A percentile compares a stretch with the other conserved stretches of the same genome.
These are phyloP conservation scores for Pichia cabralensis DNA, from an alignment of 805 yeast species.

Conservation along the genomic window DNA sequence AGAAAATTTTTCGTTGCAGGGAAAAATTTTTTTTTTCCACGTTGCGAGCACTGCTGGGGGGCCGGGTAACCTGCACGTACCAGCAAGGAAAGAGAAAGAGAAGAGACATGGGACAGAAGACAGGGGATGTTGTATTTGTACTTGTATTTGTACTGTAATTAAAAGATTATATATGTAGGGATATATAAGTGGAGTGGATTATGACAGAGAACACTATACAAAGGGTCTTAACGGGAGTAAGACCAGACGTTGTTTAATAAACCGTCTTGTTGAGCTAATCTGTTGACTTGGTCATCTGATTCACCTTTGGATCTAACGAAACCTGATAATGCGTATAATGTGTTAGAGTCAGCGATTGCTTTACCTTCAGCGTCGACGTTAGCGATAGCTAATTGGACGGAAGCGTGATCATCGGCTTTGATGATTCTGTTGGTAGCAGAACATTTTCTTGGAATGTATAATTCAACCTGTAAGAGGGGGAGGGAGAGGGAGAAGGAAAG, in stretches of 20 bases:
- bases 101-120: no score
- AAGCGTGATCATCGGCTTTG: constrained; percentile 99
- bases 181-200: no score
- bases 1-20: no score
- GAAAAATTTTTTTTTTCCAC: no score
- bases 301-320: constrained; percentile 98
- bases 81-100: no score
- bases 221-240: constrained; percentile 68
- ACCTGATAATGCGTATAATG: constrained; percentile 95
- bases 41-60: no score
- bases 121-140: no score
- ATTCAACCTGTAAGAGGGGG: constrained; percentile 75
- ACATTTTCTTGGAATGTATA: constrained; percentile 99
- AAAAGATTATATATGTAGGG: no score
- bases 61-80: no score
- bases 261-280: constrained; percentile 98
- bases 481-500: no score
- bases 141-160: no score
- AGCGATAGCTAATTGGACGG: constrained; percentile 98
- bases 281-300: constrained; percentile 98
- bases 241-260: constrained; percentile 92
- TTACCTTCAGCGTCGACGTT: constrained; percentile 96
- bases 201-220: no score
- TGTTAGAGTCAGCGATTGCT: constrained; percentile 81
- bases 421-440: constrained; percentile 99